phyloP scores from a whole-genome alignment of 768 basidiomycete genomes.

The Hemileccinum rubropunctum region DNA sequence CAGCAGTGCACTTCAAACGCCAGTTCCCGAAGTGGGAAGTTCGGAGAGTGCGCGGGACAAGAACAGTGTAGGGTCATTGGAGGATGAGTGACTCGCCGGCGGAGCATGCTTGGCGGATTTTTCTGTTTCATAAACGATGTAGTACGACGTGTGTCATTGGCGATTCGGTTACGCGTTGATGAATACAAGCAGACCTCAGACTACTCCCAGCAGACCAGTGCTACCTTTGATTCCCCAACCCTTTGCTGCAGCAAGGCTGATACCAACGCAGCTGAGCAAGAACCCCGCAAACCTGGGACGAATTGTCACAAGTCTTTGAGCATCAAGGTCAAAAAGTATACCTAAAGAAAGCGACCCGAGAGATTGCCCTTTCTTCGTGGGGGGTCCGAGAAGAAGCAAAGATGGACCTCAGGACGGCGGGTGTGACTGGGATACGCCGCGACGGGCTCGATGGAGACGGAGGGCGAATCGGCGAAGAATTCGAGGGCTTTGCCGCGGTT shows the following conservation, averaged over 20 bases:
- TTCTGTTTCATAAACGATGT: neutral
- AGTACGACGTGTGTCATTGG: neutral
- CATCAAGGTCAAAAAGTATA: constrained; percentile 25
- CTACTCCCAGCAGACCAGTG: constrained; percentile 68
- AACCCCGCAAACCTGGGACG: constrained; percentile 72
- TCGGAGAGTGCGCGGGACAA: constrained; percentile 16
- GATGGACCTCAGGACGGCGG: constrained; percentile 76
- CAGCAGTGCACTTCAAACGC: constrained; percentile 28
- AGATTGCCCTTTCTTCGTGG: constrained; percentile 79
- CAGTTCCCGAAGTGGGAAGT: constrained; percentile 9
- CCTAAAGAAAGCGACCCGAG: constrained; percentile 86
- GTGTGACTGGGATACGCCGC: constrained; percentile 78
- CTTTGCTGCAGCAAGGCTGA: constrained; percentile 71
- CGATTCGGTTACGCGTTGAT: neutral
- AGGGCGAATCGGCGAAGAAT: constrained; percentile 33
- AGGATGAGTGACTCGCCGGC: constrained; percentile 16
- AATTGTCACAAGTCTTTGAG: neutral
- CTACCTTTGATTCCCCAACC: constrained; percentile 65
- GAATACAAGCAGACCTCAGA: constrained; percentile 27
- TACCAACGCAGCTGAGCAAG: constrained; percentile 75
- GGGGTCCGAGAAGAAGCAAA: constrained; percentile 83
- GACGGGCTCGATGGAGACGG: constrained; percentile 47
- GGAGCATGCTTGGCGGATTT: too few relatives aligned
- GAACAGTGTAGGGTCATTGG: constrained; percentile 15
- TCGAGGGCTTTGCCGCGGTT: constrained; percentile 35